Conservation (phyloP, 2,329 filamentous ascomycete species). For the Zymoseptoria tritici region DNA sequence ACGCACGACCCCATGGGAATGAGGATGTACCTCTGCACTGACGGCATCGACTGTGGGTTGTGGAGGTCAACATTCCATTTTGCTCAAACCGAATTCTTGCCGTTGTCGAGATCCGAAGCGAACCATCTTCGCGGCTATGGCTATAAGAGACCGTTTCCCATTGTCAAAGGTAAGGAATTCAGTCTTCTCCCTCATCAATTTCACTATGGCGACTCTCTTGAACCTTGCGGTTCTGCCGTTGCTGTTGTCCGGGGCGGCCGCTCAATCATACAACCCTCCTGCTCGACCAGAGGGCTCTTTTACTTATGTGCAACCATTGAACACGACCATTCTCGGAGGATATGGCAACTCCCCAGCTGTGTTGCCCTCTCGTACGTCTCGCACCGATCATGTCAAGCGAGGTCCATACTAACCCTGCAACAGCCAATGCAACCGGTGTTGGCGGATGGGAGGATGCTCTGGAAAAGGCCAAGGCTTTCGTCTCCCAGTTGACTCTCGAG, state of each 20-base stretch:
- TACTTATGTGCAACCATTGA: conserved; percentile 7
- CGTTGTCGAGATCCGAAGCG: neutral
- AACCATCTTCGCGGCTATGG: neutral
- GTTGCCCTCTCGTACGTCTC: conserved; percentile 5
- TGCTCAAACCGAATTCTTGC: neutral
- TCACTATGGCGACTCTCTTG: conserved; percentile 9
- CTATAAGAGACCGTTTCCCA: neutral
- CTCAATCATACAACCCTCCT: conserved; percentile 3
- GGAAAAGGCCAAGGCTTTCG: conserved; percentile 8
- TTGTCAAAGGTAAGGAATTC: neutral
- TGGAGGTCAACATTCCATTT: neutral
- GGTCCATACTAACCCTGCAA: neutral
- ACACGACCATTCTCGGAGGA: conserved; percentile 5
- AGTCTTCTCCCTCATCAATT: neutral
- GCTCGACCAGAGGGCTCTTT: conserved; percentile 2
- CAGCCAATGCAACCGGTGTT: conserved; percentile 15
- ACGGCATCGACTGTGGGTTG: neutral
- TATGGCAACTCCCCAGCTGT: conserved; percentile 6
- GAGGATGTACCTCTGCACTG: neutral
- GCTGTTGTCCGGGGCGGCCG: neutral
- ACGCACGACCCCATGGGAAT: neutral
- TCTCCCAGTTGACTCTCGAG: conserved; percentile 11
- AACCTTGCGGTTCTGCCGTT: conserved; percentile 4
- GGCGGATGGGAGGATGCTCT: conserved; percentile 5
- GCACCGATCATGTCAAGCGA: neutral